Base-by-base conservation (phyloP, 176 grass and related monocot genomes). In the Otatea glauca region DNA sequence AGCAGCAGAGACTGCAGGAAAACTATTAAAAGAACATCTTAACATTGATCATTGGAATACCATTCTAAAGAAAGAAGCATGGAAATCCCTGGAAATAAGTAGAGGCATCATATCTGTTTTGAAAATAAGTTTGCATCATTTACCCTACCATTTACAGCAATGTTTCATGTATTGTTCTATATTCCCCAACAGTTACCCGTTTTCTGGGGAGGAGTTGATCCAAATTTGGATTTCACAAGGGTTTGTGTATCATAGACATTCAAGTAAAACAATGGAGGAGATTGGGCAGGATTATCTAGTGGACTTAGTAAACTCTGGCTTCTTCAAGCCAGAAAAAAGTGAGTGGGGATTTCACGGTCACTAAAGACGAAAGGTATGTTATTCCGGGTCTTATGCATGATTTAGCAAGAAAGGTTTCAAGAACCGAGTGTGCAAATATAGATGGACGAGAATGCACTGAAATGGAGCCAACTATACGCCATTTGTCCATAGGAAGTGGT, bases 221-320 rank as follows among this genome's bases (percentile, higher is more conserved):
- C 3, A 0, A 2, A 24, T 85, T 0, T 94, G 92, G 92, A 88
- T 94, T 63, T 78, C 89, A 41, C 89, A 88, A 73, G 85, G 92
- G 27, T 92, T 73, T 70, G 86, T 37, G 35, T 37, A 37, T 37
- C 35, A 37, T 37, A 37, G 35, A 37, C 35, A 37, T 37, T 37
- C 35, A 37, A 37, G 35, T 37, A 37, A 37, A 37, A 37, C 35
- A 37, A 37, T 4, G 35, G 35, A 37, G 35, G 35, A 37, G 1
- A 37, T 37, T 37, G 35, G 35, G 3, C 35, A 37, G 35, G 35
- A 37, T 37, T 37, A 37, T 37, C 35, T 37, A 37, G 4, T 37
- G 35, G 35, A 37, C 35, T 37, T 37, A 37, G 35, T 37, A 2
- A 37, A 37, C 35, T 37, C 35, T 2, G 35, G 35, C 35, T 37